Evolutionary conservation across 1,284 basidiomycete species (phyloP).

Genomic region (Somion occarium): DNA sequence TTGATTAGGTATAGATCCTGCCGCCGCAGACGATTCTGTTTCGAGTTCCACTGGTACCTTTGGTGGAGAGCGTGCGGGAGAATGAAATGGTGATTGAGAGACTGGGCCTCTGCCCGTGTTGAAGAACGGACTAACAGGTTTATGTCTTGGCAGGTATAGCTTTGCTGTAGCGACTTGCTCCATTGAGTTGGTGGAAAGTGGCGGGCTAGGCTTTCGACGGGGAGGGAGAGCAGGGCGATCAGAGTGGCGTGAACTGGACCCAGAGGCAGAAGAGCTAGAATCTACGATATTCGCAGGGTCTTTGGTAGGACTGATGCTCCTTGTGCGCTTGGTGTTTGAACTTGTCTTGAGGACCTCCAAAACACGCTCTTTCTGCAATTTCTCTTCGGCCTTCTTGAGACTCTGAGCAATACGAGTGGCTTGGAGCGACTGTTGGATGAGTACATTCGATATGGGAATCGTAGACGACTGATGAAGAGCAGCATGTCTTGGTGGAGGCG

Average conservation of each 20-base stretch:
- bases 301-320: slow-evolving; percentile 28
- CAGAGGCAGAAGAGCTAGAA: slow-evolving; percentile 9
- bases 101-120: neutral
- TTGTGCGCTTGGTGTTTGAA: slow-evolving; percentile 18
- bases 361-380: slow-evolving; percentile 65
- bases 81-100: slow-evolving; percentile 11
- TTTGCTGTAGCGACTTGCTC: slow-evolving; percentile 38
- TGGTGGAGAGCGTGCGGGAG: slow-evolving; percentile 19
- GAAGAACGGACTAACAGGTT: neutral
- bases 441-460: slow-evolving; percentile 21
- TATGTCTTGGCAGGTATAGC: slow-evolving; percentile 15
- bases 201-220: slow-evolving; percentile 25
- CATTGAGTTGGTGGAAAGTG: slow-evolving; percentile 33
- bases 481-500: slow-evolving; percentile 29
- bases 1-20: slow-evolving; percentile 16
- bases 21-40: slow-evolving; percentile 11
- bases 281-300: slow-evolving; percentile 16
- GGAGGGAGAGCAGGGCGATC: slow-evolving; percentile 25
- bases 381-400: slow-evolving; percentile 61
- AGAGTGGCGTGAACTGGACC: slow-evolving; percentile 8
- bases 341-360: slow-evolving; percentile 57
- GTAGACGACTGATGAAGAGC: slow-evolving; percentile 13
- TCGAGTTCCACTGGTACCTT: slow-evolving; percentile 23
- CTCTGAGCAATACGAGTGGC: slow-evolving; percentile 65
- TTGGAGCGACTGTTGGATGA: slow-evolving; percentile 68